Conservation (phyloP, 495 filamentous ascomycete genomes). For the Paragyromitra xinjiangensis region DNA sequence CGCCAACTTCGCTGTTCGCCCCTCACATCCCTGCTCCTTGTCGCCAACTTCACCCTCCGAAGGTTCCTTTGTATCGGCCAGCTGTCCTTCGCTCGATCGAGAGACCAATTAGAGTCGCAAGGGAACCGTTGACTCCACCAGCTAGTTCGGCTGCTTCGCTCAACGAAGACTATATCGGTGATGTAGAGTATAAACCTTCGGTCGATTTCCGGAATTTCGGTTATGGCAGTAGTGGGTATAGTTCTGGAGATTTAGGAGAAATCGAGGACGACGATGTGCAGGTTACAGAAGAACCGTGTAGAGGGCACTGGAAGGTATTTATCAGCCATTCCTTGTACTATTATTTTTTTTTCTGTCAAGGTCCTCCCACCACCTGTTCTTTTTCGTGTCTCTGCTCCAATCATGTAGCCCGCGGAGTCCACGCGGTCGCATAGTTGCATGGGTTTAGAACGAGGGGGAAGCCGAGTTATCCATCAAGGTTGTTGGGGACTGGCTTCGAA, state of each 20-base stretch:
- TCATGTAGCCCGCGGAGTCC: constrained; percentile 23
- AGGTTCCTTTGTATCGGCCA: constrained; percentile 73
- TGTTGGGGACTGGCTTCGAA: constrained; percentile 15
- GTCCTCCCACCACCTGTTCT: constrained; percentile 14
- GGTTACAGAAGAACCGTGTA: constrained; percentile 70
- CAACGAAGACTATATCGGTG: constrained; percentile 48
- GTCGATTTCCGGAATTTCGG: constrained; percentile 45
- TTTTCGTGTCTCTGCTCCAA: constrained; percentile 17
- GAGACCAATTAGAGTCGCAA: constrained; percentile 64
- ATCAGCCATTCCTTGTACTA: constrained; percentile 29
- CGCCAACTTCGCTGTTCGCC: constrained; percentile 39
- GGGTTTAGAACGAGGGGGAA: constrained; percentile 23
- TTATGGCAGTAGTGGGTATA: constrained; percentile 39
- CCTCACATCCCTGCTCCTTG: constrained; percentile 63
- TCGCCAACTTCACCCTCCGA: constrained; percentile 70
- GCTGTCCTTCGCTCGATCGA: constrained; percentile 75
- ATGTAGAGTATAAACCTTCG: constrained; percentile 49
- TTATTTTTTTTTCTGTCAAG: background rate
- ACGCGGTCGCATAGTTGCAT: constrained; percentile 37
- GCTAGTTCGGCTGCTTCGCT: constrained; percentile 50
- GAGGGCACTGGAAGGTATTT: constrained; percentile 77
- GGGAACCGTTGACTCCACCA: constrained; percentile 47
- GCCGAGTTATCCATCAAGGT: constrained; percentile 36
- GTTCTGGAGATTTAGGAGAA: constrained; percentile 42
- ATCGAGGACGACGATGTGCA: constrained; percentile 59